A percentile compares a stretch with the other conserved stretches of the same genome.
Conservation (phyloP, 2,329 filamentous ascomycete genomes). For the Aspergillus uvarum region DNA sequence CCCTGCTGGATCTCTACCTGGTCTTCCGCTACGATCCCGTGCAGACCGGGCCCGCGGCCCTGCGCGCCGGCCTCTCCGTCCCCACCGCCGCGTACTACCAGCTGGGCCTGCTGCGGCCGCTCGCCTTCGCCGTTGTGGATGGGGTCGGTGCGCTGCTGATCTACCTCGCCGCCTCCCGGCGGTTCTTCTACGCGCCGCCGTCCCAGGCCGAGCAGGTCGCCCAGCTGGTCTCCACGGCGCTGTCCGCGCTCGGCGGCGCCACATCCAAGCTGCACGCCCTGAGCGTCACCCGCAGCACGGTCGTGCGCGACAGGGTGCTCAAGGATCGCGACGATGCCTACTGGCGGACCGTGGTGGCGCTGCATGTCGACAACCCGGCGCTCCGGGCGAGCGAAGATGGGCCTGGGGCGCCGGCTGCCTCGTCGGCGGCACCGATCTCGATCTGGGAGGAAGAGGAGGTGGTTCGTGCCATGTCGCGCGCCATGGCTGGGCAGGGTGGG, state of each 20-base stretch:
- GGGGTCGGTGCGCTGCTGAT: slow-evolving; percentile 62
- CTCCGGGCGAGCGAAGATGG: slow-evolving; percentile 43
- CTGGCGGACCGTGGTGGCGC: slow-evolving; percentile 60
- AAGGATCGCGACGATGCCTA: slow-evolving; percentile 67
- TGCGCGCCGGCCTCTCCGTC: slow-evolving; percentile 64
- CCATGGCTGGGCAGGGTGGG: slow-evolving; percentile 67
- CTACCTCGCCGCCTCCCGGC: slow-evolving; percentile 76
- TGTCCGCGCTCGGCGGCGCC: slow-evolving; percentile 57
- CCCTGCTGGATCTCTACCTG: slow-evolving; percentile 65
- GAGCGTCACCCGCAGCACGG: slow-evolving; percentile 76
- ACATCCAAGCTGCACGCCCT: slow-evolving; percentile 69
- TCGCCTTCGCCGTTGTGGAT: slow-evolving; percentile 67
- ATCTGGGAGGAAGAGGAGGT: slow-evolving; percentile 71
- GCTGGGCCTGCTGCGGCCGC: slow-evolving; percentile 60
- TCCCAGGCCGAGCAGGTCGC: slow-evolving; percentile 67
- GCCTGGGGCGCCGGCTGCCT: slow-evolving; percentile 63
- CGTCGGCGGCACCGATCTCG: slow-evolving; percentile 32
- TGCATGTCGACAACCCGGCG: slow-evolving; percentile 42
- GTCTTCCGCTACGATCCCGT: slow-evolving; percentile 63
- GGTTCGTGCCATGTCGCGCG: slow-evolving; percentile 65
- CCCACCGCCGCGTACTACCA: slow-evolving; percentile 35
- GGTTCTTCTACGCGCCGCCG: slow-evolving; percentile 67
- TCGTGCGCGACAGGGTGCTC: slow-evolving; percentile 70
- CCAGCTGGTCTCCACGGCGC: slow-evolving; percentile 44
- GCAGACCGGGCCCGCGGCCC: slow-evolving; percentile 57